phyloP scores from a whole-genome alignment of 129 eudicot species.

The Lonicera japonica region DNA sequence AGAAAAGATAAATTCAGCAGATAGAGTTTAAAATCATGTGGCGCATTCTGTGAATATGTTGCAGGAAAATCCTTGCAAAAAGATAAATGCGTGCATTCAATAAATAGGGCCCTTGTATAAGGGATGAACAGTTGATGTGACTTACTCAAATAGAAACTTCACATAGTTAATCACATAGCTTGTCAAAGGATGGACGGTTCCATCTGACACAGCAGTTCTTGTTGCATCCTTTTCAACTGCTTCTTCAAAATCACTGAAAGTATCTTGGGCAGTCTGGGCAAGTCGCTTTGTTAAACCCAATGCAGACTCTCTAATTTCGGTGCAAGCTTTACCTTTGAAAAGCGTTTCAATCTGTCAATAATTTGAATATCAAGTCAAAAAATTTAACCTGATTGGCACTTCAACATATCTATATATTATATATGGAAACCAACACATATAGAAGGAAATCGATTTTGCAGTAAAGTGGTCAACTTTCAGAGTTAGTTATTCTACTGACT shows the following conservation, averaged over 20 bases:
- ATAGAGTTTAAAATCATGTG: too few species aligned
- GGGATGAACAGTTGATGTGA: constrained; percentile 1
- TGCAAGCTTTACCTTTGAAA: constrained; percentile 85
- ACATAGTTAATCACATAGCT: constrained; percentile 99
- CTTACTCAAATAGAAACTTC: constrained; percentile 95
- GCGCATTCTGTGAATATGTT: too few species aligned
- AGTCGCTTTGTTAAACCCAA: constrained; percentile 88
- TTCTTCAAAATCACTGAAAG: constrained; percentile 96
- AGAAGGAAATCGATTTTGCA: not conserved
- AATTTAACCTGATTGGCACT: too few species aligned
- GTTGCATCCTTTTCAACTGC: constrained; percentile 99
- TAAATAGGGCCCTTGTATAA: not conserved
- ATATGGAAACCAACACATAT: too few species aligned
- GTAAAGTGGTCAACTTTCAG: not conserved
- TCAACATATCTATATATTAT: too few species aligned
- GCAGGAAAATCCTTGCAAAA: too few species aligned
- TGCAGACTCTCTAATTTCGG: constrained; percentile 81
- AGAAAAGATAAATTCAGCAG: too few species aligned
- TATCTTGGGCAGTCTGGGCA: constrained; percentile 95
- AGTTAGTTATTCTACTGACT: not conserved
- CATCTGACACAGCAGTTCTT: constrained; percentile 92
- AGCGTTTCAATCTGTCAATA: constrained; percentile 72
- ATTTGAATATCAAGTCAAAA: not conserved
- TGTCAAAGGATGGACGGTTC: constrained; percentile 97
- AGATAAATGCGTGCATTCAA: not conserved